Percentiles rank a stretch among this genome's conserved stretches.
These are phyloP conservation scores for Chimonanthus praecox DNA, from an alignment of 164 flowering plant genomes.

Conservation along the genomic window DNA sequence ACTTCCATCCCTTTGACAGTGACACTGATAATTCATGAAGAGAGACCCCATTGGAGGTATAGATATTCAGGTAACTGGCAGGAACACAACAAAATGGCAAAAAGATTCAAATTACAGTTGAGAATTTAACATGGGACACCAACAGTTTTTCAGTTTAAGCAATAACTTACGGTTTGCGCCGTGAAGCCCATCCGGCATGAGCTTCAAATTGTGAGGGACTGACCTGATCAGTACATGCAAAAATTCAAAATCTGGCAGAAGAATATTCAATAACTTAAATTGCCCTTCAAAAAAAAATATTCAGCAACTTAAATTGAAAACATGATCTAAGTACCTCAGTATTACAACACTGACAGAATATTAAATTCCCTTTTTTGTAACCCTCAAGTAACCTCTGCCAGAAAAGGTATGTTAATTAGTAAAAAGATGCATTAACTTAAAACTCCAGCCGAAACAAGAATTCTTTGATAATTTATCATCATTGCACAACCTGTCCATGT, in stretches of 20 bases:
- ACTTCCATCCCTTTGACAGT: constrained; percentile 36
- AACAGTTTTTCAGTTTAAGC: background rate
- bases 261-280: background rate
- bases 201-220: constrained; percentile 94
- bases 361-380: constrained; percentile 63
- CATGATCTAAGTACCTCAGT: constrained; percentile 41
- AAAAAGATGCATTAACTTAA: background rate
- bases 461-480: background rate
- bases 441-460: background rate
- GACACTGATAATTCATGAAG: constrained; percentile 75
- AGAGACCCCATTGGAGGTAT: constrained; percentile 86
- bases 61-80: constrained; percentile 74
- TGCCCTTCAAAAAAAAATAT: background rate
- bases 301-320: background rate
- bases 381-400: constrained; percentile 65
- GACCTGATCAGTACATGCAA: constrained; percentile 47
- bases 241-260: constrained; percentile 12
- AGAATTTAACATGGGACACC: background rate
- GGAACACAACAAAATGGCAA: constrained; percentile 7
- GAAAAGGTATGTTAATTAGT: constrained; percentile 7
- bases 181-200: constrained; percentile 90
- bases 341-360: constrained; percentile 66
- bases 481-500: constrained; percentile 56
- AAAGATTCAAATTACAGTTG: background rate
- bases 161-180: constrained; percentile 83